Percentiles rank a stretch among this genome's conserved stretches.
Evolutionary conservation across 176 grass and related monocot genomes (phyloP).

Genomic region (Phyllostachys edulis): DNA sequence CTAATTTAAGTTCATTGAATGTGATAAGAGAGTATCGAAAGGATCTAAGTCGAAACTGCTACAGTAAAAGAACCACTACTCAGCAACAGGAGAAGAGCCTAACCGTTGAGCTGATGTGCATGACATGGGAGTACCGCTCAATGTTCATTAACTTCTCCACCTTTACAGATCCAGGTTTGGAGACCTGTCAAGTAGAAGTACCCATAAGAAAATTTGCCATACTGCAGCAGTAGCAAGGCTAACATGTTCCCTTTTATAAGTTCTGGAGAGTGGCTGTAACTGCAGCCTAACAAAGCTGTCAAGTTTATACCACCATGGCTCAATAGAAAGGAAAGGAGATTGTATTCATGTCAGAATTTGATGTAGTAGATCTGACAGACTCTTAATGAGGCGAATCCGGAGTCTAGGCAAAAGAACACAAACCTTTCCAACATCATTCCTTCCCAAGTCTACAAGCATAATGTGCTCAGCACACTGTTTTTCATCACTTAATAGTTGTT

Average conservation of each 20-base stretch:
- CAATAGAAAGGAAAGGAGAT: not conserved
- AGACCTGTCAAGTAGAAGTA: slow-evolving; percentile 50
- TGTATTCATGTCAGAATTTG: not conserved
- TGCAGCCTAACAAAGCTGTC: slow-evolving; percentile 14
- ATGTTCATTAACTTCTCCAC: slow-evolving; percentile 96
- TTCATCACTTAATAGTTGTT: slow-evolving; percentile 67
- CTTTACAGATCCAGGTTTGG: slow-evolving; percentile 77
- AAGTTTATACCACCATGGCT: not conserved
- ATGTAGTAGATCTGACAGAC: not conserved
- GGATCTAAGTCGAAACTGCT: not conserved
- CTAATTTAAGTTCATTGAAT: not conserved
- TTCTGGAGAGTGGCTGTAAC: not conserved
- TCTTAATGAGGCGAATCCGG: not conserved
- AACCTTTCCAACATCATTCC: slow-evolving; percentile 92
- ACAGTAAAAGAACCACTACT: not conserved
- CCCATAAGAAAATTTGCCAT: slow-evolving; percentile 25
- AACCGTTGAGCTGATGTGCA: slow-evolving; percentile 95
- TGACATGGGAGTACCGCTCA: slow-evolving; percentile 87
- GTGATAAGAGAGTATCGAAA: not conserved
- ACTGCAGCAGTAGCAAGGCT: not conserved
- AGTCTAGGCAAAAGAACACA: slow-evolving; percentile 24
- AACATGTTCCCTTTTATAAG: slow-evolving; percentile 21
- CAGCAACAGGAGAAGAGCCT: slow-evolving; percentile 18
- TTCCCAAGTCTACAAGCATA: slow-evolving; percentile 93
- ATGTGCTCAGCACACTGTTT: slow-evolving; percentile 93